Percentiles rank a stretch among this genome's conserved stretches.
Evolutionary conservation across 768 basidiomycete species (phyloP).

Genomic region (Termitomyces sp.): DNA sequence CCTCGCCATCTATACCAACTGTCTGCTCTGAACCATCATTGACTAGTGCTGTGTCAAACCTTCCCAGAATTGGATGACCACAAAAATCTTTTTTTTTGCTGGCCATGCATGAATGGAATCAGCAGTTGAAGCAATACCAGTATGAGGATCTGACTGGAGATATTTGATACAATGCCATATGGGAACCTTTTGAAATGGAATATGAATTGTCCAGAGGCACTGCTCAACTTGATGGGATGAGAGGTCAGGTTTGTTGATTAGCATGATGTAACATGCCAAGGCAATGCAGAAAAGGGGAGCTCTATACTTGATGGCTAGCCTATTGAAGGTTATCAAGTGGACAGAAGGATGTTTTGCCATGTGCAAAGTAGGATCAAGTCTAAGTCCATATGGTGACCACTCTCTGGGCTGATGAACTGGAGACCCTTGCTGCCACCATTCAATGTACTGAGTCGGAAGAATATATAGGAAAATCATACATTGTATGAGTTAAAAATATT

Average conservation of each 20-base stretch:
- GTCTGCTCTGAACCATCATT: not conserved
- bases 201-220: not conserved
- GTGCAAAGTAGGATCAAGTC: conserved; percentile 4
- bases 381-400: conserved; percentile 9
- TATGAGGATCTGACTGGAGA: not conserved
- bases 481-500: no score
- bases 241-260: not conserved
- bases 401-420: conserved; percentile 4
- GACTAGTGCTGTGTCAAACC: conserved; percentile 29
- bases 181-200: no score
- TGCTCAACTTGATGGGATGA: not conserved
- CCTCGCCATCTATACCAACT: conserved; percentile 17
- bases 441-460: conserved; percentile 17
- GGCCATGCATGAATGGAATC: conserved; percentile 9
- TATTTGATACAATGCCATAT: no score
- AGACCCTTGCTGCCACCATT: conserved; percentile 17
- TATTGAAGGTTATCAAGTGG: not conserved
- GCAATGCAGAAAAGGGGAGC: no score
- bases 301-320: no score
- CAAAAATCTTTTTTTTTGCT: conserved; percentile 9
- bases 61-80: conserved; percentile 14
- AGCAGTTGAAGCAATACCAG: not conserved
- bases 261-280: no score
- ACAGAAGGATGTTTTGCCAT: no score
- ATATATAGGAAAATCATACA: no score